These are phyloP conservation scores for Penicillium janthinellum DNA, from an alignment of 2,329 filamentous ascomycete species.

Conservation along the genomic window DNA sequence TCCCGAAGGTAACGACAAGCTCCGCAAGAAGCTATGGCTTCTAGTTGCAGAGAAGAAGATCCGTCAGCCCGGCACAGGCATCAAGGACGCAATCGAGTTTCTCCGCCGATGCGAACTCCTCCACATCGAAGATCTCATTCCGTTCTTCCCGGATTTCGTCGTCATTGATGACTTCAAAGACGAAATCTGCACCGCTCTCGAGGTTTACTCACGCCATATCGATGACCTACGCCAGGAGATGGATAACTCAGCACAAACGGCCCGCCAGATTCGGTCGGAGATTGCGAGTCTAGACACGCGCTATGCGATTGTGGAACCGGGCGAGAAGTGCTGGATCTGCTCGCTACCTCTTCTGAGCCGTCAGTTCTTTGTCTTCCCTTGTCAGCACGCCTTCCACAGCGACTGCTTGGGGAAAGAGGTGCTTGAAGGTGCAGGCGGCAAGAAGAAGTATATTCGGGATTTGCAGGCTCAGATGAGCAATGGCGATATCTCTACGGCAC, in stretches of 20 bases:
- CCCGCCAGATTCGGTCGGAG: conserved; percentile 85
- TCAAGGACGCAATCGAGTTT: conserved; percentile 92
- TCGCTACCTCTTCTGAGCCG: conserved; percentile 80
- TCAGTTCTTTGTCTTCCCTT: conserved; percentile 98
- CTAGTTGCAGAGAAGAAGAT: conserved; percentile 95
- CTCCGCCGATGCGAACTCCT: conserved; percentile 87
- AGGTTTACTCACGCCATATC: conserved; percentile 90
- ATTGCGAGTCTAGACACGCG: conserved; percentile 82
- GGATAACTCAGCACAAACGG: conserved; percentile 89
- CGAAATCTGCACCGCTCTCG: conserved; percentile 90
- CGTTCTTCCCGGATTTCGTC: conserved; percentile 98
- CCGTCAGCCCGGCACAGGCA: conserved; percentile 73
- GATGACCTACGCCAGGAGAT: conserved; percentile 88
- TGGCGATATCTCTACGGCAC: conserved; percentile 68
- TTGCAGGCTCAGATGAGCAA: conserved; percentile 81
- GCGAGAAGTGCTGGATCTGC: conserved; percentile 91
- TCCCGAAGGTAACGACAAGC: conserved; percentile 70
- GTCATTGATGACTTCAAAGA: conserved; percentile 99
- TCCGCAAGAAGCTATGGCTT: conserved; percentile 94
- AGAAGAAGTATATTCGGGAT: conserved; percentile 78
- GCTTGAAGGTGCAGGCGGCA: conserved; percentile 76
- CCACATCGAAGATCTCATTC: conserved; percentile 93
- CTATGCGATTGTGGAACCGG: conserved; percentile 95
- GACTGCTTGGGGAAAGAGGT: conserved; percentile 89
- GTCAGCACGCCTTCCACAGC: conserved; percentile 95